These are phyloP conservation scores for Phylloporus arenicola DNA, from an alignment of 768 basidiomycete genomes.

Conservation along the genomic window DNA sequence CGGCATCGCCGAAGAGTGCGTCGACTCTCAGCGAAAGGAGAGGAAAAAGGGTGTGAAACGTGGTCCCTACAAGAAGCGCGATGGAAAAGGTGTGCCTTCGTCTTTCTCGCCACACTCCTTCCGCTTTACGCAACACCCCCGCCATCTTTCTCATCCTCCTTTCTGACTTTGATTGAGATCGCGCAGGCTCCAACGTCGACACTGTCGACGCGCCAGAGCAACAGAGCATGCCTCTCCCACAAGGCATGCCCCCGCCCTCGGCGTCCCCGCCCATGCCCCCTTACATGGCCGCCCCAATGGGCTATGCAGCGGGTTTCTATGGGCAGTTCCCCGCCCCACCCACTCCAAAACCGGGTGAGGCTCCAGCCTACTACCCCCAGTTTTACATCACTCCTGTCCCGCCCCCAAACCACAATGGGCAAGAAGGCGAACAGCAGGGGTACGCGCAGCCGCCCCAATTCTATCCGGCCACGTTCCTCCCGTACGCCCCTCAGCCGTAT, in stretches of 20 bases:
- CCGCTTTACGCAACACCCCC: constrained; percentile 13
- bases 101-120: constrained; percentile 25
- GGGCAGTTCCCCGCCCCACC: constrained; percentile 48
- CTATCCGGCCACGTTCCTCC: constrained; percentile 44
- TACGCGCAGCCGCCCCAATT: constrained; percentile 40
- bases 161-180: constrained; percentile 50
- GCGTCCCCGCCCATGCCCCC: constrained; percentile 44
- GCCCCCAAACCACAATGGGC: constrained; percentile 35
- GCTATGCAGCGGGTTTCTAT: constrained; percentile 52
- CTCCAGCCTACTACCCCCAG: constrained; percentile 47
- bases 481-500: constrained; percentile 44
- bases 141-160: constrained; percentile 8
- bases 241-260: constrained; percentile 38
- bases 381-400: constrained; percentile 45
- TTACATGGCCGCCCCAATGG: constrained; percentile 47
- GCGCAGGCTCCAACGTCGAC: constrained; percentile 53
- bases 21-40: constrained; percentile 90
- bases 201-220: constrained; percentile 39
- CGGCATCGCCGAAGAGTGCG: constrained; percentile 78
- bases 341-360: constrained; percentile 47
- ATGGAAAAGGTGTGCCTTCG: constrained; percentile 70
- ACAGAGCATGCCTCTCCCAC: constrained; percentile 39
- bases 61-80: constrained; percentile 93
- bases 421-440: constrained; percentile 38
- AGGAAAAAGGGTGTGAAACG: constrained; percentile 83